Conservation (phyloP, 495 filamentous ascomycete species). For the Neurospora intermedia region DNA sequence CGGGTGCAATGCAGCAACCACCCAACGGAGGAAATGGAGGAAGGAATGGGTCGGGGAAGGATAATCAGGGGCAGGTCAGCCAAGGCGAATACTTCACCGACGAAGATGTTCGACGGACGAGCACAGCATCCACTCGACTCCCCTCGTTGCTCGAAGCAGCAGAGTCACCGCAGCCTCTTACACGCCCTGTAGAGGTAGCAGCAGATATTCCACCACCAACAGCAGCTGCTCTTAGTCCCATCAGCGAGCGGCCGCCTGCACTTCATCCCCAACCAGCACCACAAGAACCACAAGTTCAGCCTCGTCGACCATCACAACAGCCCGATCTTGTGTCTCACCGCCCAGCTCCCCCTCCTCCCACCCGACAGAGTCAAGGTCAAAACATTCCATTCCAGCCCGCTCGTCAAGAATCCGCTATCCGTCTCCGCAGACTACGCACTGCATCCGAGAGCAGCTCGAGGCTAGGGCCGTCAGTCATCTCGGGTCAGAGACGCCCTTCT, state of each 20-base stretch:
- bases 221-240: neutral
- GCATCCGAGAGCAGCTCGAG: neutral
- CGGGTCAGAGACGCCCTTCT: neutral
- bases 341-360: neutral
- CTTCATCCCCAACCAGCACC: neutral
- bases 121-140: neutral
- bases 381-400: neutral
- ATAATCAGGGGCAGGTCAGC: neutral
- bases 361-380: neutral
- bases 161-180: neutral
- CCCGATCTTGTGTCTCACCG: neutral
- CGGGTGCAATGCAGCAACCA: neutral
- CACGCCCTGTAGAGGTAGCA: neutral
- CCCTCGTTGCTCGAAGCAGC: neutral
- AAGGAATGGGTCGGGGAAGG: no score
- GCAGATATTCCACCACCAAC: neutral
- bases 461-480: neutral
- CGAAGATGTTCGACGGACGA: neutral
- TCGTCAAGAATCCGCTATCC: slow-evolving; percentile 9
- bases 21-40: neutral
- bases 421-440: slow-evolving; percentile 7
- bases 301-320: neutral
- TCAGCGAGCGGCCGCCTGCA: neutral
- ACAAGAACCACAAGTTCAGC: neutral
- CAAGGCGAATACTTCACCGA: neutral